Evolutionary conservation across 164 flowering plant species (phyloP).

Genomic region (Dillenia turbinata): DNA sequence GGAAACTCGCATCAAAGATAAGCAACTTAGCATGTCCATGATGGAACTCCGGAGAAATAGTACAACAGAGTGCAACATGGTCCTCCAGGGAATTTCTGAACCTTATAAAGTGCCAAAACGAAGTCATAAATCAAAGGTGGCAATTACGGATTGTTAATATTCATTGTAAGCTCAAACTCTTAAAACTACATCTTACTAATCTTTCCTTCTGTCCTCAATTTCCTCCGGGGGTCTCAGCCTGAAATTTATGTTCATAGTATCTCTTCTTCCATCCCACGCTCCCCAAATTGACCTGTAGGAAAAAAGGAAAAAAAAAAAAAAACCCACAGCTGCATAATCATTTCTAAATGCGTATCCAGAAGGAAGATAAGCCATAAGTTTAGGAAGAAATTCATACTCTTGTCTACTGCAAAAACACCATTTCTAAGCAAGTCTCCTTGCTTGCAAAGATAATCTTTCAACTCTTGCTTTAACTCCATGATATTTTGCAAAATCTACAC

Average conservation of each 20-base stretch:
- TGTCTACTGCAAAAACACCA: slow-evolving; percentile 20
- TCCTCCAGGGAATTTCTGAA: slow-evolving; percentile 46
- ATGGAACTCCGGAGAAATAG: slow-evolving; percentile 44
- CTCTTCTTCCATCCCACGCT: slow-evolving; percentile 33
- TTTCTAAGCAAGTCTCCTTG: slow-evolving; percentile 27
- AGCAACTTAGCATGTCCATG: slow-evolving; percentile 49
- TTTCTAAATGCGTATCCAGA: not conserved
- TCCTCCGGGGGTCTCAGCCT: slow-evolving; percentile 19
- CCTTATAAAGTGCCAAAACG: slow-evolving; percentile 15
- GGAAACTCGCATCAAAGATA: no score
- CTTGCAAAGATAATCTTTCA: slow-evolving; percentile 16
- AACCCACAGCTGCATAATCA: not conserved
- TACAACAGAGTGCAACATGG: slow-evolving; percentile 46
- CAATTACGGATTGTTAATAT: no score
- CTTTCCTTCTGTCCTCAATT: slow-evolving; percentile 24
- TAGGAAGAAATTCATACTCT: slow-evolving; percentile 8
- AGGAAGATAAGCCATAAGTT: not conserved
- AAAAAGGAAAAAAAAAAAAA: not conserved
- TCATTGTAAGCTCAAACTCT: no score
- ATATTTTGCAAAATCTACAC: slow-evolving; percentile 26
- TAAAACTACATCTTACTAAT: not conserved
- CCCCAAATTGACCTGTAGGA: slow-evolving; percentile 32
- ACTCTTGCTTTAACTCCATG: slow-evolving; percentile 18
- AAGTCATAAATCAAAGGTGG: not conserved
- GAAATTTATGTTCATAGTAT: slow-evolving; percentile 42